Evolutionary conservation across 805 yeast genomes (phyloP).

Genomic region (Cephaloascus albidus): DNA sequence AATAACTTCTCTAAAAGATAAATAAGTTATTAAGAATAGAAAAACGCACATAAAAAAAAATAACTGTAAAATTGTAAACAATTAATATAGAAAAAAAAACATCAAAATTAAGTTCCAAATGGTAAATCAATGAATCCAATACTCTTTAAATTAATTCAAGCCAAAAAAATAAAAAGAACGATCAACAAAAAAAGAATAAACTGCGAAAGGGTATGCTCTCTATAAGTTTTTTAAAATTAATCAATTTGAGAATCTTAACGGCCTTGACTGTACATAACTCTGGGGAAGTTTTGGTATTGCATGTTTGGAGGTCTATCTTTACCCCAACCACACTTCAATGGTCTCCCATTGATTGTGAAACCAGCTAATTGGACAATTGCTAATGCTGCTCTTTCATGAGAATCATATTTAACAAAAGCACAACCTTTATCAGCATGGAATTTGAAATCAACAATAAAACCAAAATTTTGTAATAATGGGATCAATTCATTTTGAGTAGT

Average conservation of each 20-base stretch:
- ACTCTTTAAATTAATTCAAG: no score
- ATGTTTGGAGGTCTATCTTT: slow-evolving; percentile 35
- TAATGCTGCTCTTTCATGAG: slow-evolving; percentile 83
- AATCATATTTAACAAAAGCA: slow-evolving; percentile 81
- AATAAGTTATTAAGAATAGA: no score
- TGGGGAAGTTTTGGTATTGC: slow-evolving; percentile 15
- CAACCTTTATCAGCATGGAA: slow-evolving; percentile 77
- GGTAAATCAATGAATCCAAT: neutral
- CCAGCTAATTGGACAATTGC: slow-evolving; percentile 78
- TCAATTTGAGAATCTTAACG: slow-evolving; percentile 2
- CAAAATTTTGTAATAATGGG: slow-evolving; percentile 70
- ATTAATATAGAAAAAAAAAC: neutral
- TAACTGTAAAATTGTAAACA: no score
- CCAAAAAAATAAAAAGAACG: no score
- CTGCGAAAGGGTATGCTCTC: neutral
- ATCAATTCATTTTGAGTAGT: slow-evolving; percentile 66
- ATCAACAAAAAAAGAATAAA: no score
- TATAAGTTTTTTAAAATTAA: no score
- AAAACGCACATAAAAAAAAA: no score
- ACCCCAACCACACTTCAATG: slow-evolving; percentile 84
- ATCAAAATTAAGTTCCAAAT: no score
- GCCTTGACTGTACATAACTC: slow-evolving; percentile 18
- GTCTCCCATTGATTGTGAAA: slow-evolving; percentile 64
- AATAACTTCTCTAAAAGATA: no score
- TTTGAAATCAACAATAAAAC: slow-evolving; percentile 73